phyloP scores from a whole-genome alignment of 1,284 basidiomycete species.

The Moesziomyces sp. region DNA sequence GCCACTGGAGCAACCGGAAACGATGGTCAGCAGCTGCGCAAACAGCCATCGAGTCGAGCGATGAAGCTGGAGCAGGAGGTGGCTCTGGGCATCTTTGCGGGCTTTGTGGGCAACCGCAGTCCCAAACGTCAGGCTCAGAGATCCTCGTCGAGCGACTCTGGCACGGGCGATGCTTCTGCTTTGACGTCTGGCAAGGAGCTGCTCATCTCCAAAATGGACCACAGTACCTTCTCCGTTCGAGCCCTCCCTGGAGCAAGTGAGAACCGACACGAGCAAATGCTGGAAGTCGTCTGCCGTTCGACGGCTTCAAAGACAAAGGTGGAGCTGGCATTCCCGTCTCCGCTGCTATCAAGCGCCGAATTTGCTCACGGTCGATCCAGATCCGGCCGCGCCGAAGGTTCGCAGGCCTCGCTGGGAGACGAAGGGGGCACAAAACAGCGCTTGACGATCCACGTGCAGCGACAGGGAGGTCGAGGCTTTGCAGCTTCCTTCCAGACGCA shows the following conservation, averaged over 20 bases:
- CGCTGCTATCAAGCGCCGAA: conserved; percentile 18
- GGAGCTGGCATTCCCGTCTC: conserved; percentile 38
- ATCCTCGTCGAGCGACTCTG: conserved; percentile 8
- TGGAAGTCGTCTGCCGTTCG: conserved; percentile 26
- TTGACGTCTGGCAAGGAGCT: conserved; percentile 17
- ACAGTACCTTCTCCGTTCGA: conserved; percentile 21
- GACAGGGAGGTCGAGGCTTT: conserved; percentile 15
- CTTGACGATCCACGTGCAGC: conserved; percentile 26
- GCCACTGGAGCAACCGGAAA: neutral
- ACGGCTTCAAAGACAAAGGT: conserved; percentile 13
- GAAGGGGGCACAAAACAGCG: conserved; percentile 10
- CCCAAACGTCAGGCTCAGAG: conserved; percentile 27
- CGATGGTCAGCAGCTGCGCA: conserved; percentile 10
- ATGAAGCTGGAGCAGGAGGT: conserved; percentile 44
- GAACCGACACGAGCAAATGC: conserved; percentile 15
- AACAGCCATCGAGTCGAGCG: conserved; percentile 27
- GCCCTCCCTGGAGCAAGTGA: conserved; percentile 4
- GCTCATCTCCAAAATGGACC: conserved; percentile 33
- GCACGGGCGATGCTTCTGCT: neutral
- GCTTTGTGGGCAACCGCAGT: conserved; percentile 45
- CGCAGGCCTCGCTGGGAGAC: conserved; percentile 7
- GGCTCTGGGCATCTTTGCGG: conserved; percentile 35
- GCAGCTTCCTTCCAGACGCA: conserved; percentile 18
- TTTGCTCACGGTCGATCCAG: conserved; percentile 10
- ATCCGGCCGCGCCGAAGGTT: conserved; percentile 13